These are phyloP conservation scores for Solanum boliviense DNA, from an alignment of 257 asterid genomes.

Conservation along the genomic window DNA sequence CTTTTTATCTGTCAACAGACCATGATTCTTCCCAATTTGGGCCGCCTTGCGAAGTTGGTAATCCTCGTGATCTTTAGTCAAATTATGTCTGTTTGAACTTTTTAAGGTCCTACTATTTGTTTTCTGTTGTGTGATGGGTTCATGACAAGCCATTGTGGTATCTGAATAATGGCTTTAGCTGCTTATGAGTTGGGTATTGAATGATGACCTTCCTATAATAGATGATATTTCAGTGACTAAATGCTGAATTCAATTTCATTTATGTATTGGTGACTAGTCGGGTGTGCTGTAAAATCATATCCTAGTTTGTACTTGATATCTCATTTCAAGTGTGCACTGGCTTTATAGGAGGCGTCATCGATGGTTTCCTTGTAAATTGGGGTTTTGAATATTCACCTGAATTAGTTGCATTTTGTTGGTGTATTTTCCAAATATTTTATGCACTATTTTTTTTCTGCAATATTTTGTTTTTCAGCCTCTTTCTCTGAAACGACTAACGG, in stretches of 20 bases:
- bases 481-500: slow-evolving; percentile 67
- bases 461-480: slow-evolving; percentile 57
- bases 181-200: neutral
- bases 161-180: neutral
- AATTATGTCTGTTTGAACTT: neutral
- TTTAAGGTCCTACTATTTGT: neutral
- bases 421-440: neutral
- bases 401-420: neutral
- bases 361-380: neutral
- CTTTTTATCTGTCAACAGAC: slow-evolving; percentile 48
- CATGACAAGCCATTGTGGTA: neutral
- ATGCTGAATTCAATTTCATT: neutral
- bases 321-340: neutral
- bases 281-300: neutral
- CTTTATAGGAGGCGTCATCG: neutral
- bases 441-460: neutral
- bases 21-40: slow-evolving; percentile 87
- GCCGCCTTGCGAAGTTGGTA: slow-evolving; percentile 95
- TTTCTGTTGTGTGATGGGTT: neutral
- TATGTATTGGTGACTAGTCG: neutral
- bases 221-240: neutral
- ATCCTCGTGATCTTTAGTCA: slow-evolving; percentile 14
- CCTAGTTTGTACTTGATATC: neutral
- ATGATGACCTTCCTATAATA: neutral
- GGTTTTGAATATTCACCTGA: neutral